Conservation (phyloP, 306 rosid genomes). For the Sphenostylis stenocarpa region DNA sequence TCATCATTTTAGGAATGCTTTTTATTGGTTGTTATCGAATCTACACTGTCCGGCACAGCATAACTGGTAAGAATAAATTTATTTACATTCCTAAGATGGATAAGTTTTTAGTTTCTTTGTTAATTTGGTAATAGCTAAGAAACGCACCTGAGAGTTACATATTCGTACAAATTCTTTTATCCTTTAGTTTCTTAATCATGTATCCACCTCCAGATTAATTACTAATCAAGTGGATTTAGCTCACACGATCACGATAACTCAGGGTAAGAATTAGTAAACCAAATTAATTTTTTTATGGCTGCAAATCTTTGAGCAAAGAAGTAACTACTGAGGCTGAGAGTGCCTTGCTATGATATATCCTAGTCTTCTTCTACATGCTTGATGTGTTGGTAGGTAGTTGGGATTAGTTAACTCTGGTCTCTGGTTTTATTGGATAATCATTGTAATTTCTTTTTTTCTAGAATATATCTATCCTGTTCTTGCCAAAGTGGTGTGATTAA, state of each 20-base stretch:
- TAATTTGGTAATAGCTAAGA: background rate
- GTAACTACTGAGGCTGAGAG: background rate
- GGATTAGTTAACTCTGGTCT: background rate
- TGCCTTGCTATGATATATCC: background rate
- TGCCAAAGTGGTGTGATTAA: background rate
- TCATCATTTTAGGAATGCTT: background rate
- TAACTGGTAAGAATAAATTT: slow-evolving; percentile 12
- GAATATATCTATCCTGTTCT: background rate
- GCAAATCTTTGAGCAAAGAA: background rate
- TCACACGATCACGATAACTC: background rate
- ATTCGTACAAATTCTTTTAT: background rate
- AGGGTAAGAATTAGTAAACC: background rate
- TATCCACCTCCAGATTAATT: background rate
- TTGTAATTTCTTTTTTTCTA: background rate
- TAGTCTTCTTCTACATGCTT: background rate
- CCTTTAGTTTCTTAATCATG: background rate
- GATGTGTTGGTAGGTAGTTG: background rate
- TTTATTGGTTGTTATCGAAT: background rate
- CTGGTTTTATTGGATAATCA: background rate
- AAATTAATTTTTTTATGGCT: background rate
- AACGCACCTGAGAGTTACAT: background rate
- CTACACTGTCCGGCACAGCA: background rate
- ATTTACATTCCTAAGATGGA: background rate
- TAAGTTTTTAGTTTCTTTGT: background rate
- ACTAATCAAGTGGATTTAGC: background rate